Evolutionary conservation across 2,329 filamentous ascomycete species (phyloP), one percentile per base, ranked within the genome.

Genomic region (Trichoderma lentiforme): DNA sequence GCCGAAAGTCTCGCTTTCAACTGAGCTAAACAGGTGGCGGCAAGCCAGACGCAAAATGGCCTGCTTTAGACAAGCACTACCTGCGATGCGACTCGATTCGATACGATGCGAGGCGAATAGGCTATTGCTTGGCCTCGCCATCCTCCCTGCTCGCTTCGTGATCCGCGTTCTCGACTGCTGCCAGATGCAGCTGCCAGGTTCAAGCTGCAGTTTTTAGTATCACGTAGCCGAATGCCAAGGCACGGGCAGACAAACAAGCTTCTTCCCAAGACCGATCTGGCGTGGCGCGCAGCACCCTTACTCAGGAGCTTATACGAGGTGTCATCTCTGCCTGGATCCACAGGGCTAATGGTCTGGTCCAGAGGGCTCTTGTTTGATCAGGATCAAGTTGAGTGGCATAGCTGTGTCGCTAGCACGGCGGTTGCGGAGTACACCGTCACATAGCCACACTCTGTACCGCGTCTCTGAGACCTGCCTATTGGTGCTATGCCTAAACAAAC

Each of bases 251-350:
- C 30, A 70, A 70, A 61, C 66, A 70, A 70, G 66, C 66, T 70
- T 70, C 66, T 70, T 62, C 66, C 36, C 39, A 70, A 62, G 56
- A 70, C 57, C 66, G 66, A 70, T 70, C 66, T 70, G 66, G 66
- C 36, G 28, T 69, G 66, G 66, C 34, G 56, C 57, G n/a, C 56
- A 36, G 39, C 34, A 34, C 15, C 57, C 57, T 61, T 69, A 36
- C 39, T 61, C 57, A 70, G 66, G 56, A 70, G 66, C 57, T 70
- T 70, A 51, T 70, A 70, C 66, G 66, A 69, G 66, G 36, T 51
- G 56, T 69, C 66, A 69, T 69, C 66, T 69, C 66, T 47, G 32
- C 36, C 26, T 30, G 65, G 66, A 56, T 61, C 56, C 56, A 68
- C 65, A 47, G 18, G 47, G 21, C 39, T 30, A 28, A 18, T 30